A percentile compares a stretch with the other conserved stretches of the same genome.
These are phyloP conservation scores for Cornus suecica DNA, from an alignment of 148 eudicot species.

Conservation along the genomic window DNA sequence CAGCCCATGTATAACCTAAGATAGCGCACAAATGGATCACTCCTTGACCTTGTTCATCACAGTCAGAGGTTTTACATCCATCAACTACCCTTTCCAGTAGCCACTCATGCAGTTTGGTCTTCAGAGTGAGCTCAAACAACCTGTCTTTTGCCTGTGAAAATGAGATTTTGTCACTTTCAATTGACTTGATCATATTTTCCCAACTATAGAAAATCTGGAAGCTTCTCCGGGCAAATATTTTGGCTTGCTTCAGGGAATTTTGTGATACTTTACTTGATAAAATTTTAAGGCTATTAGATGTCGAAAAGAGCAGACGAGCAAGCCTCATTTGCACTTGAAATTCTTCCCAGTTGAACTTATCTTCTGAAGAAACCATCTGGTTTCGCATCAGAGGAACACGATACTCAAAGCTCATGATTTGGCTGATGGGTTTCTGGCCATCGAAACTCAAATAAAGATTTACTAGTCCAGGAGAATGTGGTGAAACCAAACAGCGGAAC, in stretches of 20 bases:
- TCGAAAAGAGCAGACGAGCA: conserved; percentile 75
- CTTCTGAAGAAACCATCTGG: conserved; percentile 21
- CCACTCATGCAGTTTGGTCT: conserved; percentile 85
- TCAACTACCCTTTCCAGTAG: conserved; percentile 69
- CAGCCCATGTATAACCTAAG: conserved; percentile 89
- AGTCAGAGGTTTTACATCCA: conserved; percentile 55
- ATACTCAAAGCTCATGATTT: conserved; percentile 65
- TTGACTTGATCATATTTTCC: conserved; percentile 44
- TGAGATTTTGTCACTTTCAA: conserved; percentile 47
- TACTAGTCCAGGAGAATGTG: conserved; percentile 62
- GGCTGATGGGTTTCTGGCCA: conserved; percentile 67
- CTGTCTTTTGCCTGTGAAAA: conserved; percentile 62
- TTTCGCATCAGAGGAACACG: conserved; percentile 38
- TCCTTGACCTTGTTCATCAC: conserved; percentile 88
- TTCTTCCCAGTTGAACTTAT: conserved; percentile 50
- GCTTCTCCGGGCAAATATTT: conserved; percentile 50
- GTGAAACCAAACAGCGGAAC: conserved; percentile 65
- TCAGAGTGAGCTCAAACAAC: conserved; percentile 71
- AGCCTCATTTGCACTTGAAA: conserved; percentile 75
- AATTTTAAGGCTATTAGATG: conserved; percentile 61
- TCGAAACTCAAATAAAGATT: conserved; percentile 76
- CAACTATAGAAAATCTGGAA: conserved; percentile 54
- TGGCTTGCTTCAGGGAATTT: conserved; percentile 57
- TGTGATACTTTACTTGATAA: conserved; percentile 49
- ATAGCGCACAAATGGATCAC: conserved; percentile 93